Evolutionary conservation across 495 filamentous ascomycete species (phyloP), one percentile per base, ranked within the genome.

Genomic region (Aspergillus leporis): DNA sequence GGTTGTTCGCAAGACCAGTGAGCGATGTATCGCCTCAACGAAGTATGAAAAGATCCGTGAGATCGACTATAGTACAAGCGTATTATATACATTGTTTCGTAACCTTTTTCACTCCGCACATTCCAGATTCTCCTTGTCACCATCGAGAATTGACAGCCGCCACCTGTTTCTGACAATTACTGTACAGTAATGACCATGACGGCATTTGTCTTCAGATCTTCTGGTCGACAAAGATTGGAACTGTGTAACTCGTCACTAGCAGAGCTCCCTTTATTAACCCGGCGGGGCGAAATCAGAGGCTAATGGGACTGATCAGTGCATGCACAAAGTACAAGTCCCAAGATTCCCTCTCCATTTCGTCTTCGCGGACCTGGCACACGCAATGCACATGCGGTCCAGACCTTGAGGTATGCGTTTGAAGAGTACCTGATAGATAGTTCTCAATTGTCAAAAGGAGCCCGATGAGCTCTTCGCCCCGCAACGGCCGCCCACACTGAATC

Each of bases 41-140:
- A 23, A 7, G 43, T 23, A 23, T 22, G 43, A 23, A 23, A 23
- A 6, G 43, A 47, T 19, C 5, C 5, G 16, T 45, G 34, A 10
- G 9, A 14, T 19, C 41, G 16, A 18, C n/a, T 45, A 19, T 45
- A 45, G 41, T 45, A 10, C 43, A 23, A 47, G 10, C 19, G 21
- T 47, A 19, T 3, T 45, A 47, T 47, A 43, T 47, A 47, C 43
- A 47, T 13, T 47, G 19, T 47, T 47, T 23, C 43, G 43, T 47
- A 47, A 47, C 19, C 18, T 23, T 47, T 18, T 5, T 47, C 3
- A 36, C 12, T 45, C n/a, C 8, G 16, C 41, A 45, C 18, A 21
- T 43, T 10, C n/a, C 40, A 4, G 18, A 18, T 43, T 5, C 4
- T 9, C 40, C 14, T 43, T 1, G 40, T 21, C 40, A 43, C 40